Conservation (phyloP, 2,329 filamentous ascomycete genomes). For the Coniella lustricola region DNA sequence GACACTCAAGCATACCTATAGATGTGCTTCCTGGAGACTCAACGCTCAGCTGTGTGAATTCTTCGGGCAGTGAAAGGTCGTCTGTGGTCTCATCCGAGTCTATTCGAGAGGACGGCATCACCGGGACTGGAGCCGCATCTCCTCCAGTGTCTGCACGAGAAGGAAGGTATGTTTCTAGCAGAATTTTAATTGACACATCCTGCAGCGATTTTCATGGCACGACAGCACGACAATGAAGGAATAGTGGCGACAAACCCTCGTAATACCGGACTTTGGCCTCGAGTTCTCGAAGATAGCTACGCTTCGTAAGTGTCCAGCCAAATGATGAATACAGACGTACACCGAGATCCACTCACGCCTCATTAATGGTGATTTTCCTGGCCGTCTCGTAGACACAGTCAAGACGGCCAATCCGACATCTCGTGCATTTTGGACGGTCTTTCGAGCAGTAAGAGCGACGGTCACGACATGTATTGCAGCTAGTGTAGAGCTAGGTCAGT, state of each 20-base stretch:
- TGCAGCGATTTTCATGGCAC: too few species aligned
- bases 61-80: slow-evolving; percentile 26
- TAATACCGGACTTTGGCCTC: slow-evolving; percentile 27
- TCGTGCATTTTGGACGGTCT: slow-evolving; percentile 28
- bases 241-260: slow-evolving; percentile 19
- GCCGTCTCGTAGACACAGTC: slow-evolving; percentile 29
- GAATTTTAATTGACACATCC: neutral
- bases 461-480: slow-evolving; percentile 29
- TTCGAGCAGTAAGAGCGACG: slow-evolving; percentile 31
- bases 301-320: neutral
- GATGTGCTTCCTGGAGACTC: slow-evolving; percentile 19
- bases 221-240: too few species aligned
- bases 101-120: neutral
- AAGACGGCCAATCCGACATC: slow-evolving; percentile 26
- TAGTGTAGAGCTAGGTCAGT: slow-evolving; percentile 11
- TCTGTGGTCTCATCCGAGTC: slow-evolving; percentile 23
- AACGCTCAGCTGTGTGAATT: slow-evolving; percentile 29
- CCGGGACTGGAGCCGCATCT: neutral
- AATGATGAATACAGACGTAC: neutral
- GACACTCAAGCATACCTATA: slow-evolving; percentile 4
- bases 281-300: slow-evolving; percentile 28
- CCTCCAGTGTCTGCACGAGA: neutral
- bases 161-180: slow-evolving; percentile 2
- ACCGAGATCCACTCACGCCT: slow-evolving; percentile 21
- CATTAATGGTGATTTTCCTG: slow-evolving; percentile 29